Conservation (phyloP, 2,329 filamentous ascomycete genomes). For the Diplodia seriata region DNA sequence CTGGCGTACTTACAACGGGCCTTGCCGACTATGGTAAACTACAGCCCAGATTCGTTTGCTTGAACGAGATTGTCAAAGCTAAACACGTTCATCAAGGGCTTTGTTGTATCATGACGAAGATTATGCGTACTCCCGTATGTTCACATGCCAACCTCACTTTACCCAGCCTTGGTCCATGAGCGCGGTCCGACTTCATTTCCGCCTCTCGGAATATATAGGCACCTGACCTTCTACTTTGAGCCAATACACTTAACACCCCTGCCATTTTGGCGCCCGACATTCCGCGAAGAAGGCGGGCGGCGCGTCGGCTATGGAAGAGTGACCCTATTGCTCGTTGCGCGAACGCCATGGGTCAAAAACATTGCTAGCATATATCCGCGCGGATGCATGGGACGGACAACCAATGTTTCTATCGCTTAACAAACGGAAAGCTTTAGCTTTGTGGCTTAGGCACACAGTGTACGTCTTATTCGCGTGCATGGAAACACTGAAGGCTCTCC, state of each 20-base stretch:
- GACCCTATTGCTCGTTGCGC: too few species aligned
- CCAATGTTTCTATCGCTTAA: too few species aligned
- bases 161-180: background rate
- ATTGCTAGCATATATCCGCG: too few species aligned
- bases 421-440: too few species aligned
- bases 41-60: background rate
- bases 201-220: background rate
- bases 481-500: too few species aligned
- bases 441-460: too few species aligned
- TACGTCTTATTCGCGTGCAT: too few species aligned
- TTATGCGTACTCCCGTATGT: background rate
- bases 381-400: too few species aligned
- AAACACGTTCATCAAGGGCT: background rate
- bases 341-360: too few species aligned
- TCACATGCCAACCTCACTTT: background rate
- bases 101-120: background rate
- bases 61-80: background rate
- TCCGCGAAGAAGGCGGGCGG: background rate
- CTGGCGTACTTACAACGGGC: background rate
- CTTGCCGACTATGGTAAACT: background rate
- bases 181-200: background rate
- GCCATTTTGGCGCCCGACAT: background rate
- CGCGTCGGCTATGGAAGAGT: too few species aligned
- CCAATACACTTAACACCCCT: background rate
- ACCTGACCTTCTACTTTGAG: constrained; percentile 1